phyloP scores from a whole-genome alignment of 139 green algal genomes.

The Chlorella sp. region DNA sequence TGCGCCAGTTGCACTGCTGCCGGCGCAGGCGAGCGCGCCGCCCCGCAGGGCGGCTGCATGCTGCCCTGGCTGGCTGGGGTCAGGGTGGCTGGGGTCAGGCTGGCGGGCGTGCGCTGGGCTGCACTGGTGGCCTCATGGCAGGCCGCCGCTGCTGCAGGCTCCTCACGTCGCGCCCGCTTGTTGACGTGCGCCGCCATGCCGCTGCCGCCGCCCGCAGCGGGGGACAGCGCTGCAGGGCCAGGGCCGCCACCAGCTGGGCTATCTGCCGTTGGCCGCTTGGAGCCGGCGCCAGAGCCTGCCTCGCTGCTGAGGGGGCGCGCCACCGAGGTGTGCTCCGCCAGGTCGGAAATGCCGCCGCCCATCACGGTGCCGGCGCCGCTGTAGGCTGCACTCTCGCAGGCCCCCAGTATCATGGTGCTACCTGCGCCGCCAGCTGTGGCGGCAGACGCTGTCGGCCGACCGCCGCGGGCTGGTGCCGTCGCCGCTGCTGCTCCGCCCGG shows the following conservation, averaged over 20 bases:
- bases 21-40: neutral
- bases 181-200: neutral
- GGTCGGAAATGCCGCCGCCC: neutral
- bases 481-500: too few species aligned
- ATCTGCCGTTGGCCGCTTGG: neutral
- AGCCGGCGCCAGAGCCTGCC: neutral
- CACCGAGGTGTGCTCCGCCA: conserved; percentile 23
- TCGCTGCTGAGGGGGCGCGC: conserved; percentile 10
- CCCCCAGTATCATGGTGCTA: conserved; percentile 22
- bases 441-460: neutral
- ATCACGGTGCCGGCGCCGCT: neutral
- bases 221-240: neutral
- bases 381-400: conserved; percentile 13
- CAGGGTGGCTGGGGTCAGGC: neutral
- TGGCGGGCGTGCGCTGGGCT: too few species aligned
- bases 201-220: neutral
- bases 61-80: neutral
- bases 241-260: neutral
- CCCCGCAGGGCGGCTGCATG: too few species aligned
- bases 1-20: neutral
- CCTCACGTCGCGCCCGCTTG: conserved; percentile 2
- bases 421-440: neutral
- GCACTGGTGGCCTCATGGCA: neutral
- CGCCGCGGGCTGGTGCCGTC: neutral
- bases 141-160: neutral